Evolutionary conservation across 805 yeast genomes (phyloP), one percentile per base, ranked within the genome.

Genomic region (Candida oleophila): DNA sequence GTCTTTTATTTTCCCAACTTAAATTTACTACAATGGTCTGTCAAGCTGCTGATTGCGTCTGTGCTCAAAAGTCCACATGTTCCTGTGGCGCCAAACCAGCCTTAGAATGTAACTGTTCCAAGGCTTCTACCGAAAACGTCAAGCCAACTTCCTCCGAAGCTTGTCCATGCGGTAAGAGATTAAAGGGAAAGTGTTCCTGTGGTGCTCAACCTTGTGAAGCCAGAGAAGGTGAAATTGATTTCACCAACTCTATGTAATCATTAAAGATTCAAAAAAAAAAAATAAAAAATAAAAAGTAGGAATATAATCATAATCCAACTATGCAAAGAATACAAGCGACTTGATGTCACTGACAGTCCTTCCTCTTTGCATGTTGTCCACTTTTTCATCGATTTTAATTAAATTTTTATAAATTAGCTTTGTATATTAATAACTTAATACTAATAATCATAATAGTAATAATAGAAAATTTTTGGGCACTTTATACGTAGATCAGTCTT

Each of bases 31-130:
- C 22, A 51, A 64, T 62, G 68, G 53, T 59, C 49, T 62, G 68
- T 51, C 61, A 76, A 48, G 67, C 76, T 57, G 55, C 71, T 52
- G 64, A 66, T 51, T 81, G 85, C 63, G 74, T 77, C 57, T 81
- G 85, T 59, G 84, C 86, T 54, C 61, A 75, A 50, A 78, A 77
- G 53, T 83, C 85, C 53, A 78, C 80, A 53, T 81, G 86, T 67
- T 80, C 86, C 20, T 81, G 86, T 64, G 83, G 83, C 16, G 71
- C 76, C 46, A 73, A 73, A 52, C 81, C 85, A 33, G 86, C 85
- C 46, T 73, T 76, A 57, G 64, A 77, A 50, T 81, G 86, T 62
- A 70, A 64, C 65, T 81, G 86, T 68, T 65, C 68, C 46, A 73
- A 71, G 59, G 77, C 85, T 40, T 54, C 73, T 20, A 61, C 56